These are phyloP conservation scores for Marasmius tenuissimus DNA, from an alignment of 1,284 basidiomycete species.

Conservation along the genomic window DNA sequence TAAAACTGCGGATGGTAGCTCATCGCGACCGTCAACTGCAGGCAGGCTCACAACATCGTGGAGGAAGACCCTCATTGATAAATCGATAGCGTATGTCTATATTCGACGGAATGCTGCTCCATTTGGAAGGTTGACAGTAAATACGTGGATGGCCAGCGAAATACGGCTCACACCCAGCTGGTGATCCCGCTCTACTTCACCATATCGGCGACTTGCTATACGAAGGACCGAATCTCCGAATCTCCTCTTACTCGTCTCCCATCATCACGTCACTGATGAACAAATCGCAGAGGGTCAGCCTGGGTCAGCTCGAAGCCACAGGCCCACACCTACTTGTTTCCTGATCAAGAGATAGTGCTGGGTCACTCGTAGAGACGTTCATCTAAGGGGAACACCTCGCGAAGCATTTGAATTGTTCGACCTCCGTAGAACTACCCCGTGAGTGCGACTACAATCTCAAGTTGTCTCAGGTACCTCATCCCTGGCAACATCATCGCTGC, in stretches of 20 bases:
- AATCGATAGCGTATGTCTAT: constrained; percentile 65
- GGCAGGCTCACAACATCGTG: constrained; percentile 80
- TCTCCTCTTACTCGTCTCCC: background rate
- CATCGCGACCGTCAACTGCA: constrained; percentile 24
- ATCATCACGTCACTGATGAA: constrained; percentile 1
- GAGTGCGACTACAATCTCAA: too few relatives aligned
- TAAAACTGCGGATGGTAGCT: background rate
- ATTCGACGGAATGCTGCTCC: constrained; percentile 9
- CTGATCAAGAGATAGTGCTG: constrained; percentile 84
- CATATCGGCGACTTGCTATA: constrained; percentile 82
- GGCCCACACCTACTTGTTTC: constrained; percentile 82
- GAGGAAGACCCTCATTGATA: constrained; percentile 80
- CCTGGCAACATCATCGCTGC: constrained; percentile 90
- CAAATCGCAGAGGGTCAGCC: constrained; percentile 61
- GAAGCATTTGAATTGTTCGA: constrained; percentile 52
- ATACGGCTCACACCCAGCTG: constrained; percentile 61
- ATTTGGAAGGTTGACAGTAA: constrained; percentile 9
- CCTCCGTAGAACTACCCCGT: too few relatives aligned
- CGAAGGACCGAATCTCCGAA: constrained; percentile 82
- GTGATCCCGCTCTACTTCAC: too few relatives aligned
- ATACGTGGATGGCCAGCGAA: constrained; percentile 76
- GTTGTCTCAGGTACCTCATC: constrained; percentile 77
- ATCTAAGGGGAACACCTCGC: constrained; percentile 64
- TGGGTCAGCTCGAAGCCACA: constrained; percentile 62
- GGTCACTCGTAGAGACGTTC: constrained; percentile 82